phyloP scores from a whole-genome alignment of 1,284 basidiomycete genomes.

The Moniliophthora roreri region DNA sequence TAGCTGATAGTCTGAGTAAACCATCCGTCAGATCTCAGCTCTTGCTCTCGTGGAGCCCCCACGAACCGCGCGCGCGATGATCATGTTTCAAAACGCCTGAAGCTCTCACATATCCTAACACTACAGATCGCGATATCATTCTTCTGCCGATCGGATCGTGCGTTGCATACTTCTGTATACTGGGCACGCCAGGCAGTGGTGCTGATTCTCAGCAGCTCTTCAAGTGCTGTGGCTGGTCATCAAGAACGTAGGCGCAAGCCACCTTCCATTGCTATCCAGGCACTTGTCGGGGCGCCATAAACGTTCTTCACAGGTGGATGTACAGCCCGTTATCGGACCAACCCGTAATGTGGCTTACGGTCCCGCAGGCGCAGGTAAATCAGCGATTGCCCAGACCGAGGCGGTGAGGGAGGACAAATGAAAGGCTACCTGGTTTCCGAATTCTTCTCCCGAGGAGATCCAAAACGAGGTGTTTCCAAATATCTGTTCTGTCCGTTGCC shows the following conservation, averaged over 20 bases:
- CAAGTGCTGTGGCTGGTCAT: neutral
- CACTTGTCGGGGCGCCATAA: slow-evolving; percentile 15
- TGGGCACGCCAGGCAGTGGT: no score
- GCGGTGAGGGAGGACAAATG: slow-evolving; percentile 12
- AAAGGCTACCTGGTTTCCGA: slow-evolving; percentile 14
- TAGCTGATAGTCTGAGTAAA: no score
- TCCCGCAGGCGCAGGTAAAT: slow-evolving; percentile 19
- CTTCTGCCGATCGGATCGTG: no score
- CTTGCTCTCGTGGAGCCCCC: no score
- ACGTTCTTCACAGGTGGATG: slow-evolving; percentile 14
- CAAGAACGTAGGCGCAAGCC: slow-evolving; percentile 1
- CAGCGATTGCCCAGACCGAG: slow-evolving; percentile 19
- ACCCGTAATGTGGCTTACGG: slow-evolving; percentile 19
- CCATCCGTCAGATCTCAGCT: no score
- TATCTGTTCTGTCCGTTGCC: slow-evolving; percentile 4
- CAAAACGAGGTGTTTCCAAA: neutral
- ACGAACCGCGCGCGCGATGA: no score
- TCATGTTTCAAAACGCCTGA: no score
- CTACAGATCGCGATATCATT: no score
- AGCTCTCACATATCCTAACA: no score
- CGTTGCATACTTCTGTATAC: no score
- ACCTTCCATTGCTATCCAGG: slow-evolving; percentile 12
- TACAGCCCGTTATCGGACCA: neutral
- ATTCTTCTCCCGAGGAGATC: slow-evolving; percentile 15
- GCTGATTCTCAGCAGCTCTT: neutral